Evolutionary conservation across 768 basidiomycete species (phyloP).

Genomic region (Paxillus rubicundulus): DNA sequence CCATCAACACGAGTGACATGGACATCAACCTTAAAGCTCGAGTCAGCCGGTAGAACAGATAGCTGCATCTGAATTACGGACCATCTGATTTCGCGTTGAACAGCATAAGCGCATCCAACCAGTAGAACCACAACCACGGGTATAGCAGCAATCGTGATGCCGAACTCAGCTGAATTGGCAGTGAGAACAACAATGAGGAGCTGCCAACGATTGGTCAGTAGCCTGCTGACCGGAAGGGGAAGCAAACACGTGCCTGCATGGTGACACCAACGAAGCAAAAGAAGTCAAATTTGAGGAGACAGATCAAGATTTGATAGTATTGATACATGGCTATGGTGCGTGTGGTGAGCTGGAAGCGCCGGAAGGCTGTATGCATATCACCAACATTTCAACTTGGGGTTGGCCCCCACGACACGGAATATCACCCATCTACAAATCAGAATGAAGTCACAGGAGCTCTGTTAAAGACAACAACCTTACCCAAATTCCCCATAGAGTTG

Average conservation of each 20-base stretch:
- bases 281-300: slow-evolving; percentile 87
- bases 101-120: slow-evolving; percentile 62
- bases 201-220: slow-evolving; percentile 35
- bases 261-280: slow-evolving; percentile 86
- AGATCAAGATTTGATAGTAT: slow-evolving; percentile 84
- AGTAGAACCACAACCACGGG: slow-evolving; percentile 73
- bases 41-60: slow-evolving; percentile 2
- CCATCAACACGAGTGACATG: slow-evolving; percentile 69
- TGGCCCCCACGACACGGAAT: slow-evolving; percentile 86
- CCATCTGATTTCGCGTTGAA: slow-evolving; percentile 81
- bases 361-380: slow-evolving; percentile 1
- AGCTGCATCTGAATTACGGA: slow-evolving; percentile 29
- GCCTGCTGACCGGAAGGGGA: not conserved
- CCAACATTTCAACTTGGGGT: slow-evolving; percentile 80
- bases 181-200: slow-evolving; percentile 77
- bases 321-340: slow-evolving; percentile 72
- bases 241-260: slow-evolving; percentile 59
- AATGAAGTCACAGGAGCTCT: not conserved
- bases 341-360: slow-evolving; percentile 1
- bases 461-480: slow-evolving; percentile 39
- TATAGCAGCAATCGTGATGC: slow-evolving; percentile 78
- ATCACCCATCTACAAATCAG: slow-evolving; percentile 71
- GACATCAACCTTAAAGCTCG: slow-evolving; percentile 60
- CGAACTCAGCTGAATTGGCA: slow-evolving; percentile 69
- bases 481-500: slow-evolving; percentile 80